Conservation (phyloP, 805 yeast species). For the Vanderwaltozyma polyspora region DNA sequence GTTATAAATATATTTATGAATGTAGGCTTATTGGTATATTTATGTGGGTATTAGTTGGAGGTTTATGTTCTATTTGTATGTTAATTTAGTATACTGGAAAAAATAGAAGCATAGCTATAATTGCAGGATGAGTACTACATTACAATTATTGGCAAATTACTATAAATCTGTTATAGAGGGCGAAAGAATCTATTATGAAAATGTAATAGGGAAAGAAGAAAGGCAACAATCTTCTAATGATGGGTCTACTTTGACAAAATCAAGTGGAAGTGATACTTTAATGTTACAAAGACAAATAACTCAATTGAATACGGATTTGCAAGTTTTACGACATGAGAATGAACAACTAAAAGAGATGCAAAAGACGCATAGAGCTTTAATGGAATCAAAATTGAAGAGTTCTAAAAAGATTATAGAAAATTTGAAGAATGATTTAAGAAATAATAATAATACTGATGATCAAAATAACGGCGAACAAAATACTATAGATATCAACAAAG, state of each 20-base stretch:
- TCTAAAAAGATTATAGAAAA: conserved; percentile 25
- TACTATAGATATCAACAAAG: too few species aligned
- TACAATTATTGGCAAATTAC: conserved; percentile 20
- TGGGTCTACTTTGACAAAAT: neutral
- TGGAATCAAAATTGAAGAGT: conserved; percentile 18
- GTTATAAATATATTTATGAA: too few species aligned
- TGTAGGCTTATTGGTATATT: too few species aligned
- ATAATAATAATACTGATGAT: conserved; percentile 6
- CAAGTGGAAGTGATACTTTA: conserved; percentile 22
- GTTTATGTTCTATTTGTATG: too few species aligned
- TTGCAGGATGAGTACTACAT: conserved; percentile 14
- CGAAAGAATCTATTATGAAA: conserved; percentile 16
- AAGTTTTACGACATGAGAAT: conserved; percentile 21
- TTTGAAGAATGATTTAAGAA: conserved; percentile 11
- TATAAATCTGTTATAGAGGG: conserved; percentile 21
- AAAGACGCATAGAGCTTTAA: conserved; percentile 25
- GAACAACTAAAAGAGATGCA: conserved; percentile 24
- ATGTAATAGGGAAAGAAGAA: conserved; percentile 1
- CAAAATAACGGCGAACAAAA: neutral
- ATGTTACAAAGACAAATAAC: conserved; percentile 27
- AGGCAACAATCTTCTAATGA: neutral
- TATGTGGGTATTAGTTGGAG: too few species aligned
- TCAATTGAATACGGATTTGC: conserved; percentile 26
- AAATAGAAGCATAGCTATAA: neutral
- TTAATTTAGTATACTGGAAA: too few species aligned